Conservation (phyloP, 257 asterid genomes). For the Osmanthus fragrans region DNA sequence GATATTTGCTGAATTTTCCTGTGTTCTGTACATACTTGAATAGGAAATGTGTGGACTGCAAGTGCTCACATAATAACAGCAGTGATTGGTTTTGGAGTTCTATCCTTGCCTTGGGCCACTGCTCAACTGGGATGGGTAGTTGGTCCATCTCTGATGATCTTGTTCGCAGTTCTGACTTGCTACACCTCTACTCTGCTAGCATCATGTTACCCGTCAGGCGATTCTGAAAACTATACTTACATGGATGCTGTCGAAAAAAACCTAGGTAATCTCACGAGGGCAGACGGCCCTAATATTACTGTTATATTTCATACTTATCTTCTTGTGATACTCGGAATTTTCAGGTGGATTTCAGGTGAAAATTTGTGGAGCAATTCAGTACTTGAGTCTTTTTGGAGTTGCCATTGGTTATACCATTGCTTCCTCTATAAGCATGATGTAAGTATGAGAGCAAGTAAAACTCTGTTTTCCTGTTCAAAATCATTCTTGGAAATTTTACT, state of each 20-base stretch:
- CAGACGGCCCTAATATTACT: background rate
- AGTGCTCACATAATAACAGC: conserved; percentile 70
- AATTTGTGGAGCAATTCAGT: too few relatives aligned
- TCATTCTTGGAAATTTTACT: background rate
- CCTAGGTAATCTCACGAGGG: conserved; percentile 27
- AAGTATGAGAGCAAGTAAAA: background rate
- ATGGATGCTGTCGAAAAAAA: conserved; percentile 52
- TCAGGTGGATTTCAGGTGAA: conserved; percentile 58
- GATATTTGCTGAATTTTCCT: background rate
- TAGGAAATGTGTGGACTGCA: conserved; percentile 57
- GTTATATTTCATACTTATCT: too few relatives aligned
- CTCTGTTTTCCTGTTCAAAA: background rate
- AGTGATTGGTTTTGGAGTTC: conserved; percentile 56
- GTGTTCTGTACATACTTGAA: background rate
- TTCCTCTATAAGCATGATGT: conserved; percentile 74
- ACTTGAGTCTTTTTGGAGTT: too few relatives aligned
- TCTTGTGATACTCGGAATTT: conserved; percentile 1
- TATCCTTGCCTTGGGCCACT: conserved; percentile 64
- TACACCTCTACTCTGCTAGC: conserved; percentile 54
- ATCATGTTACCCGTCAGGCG: conserved; percentile 45
- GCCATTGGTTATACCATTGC: conserved; percentile 36
- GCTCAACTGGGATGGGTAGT: conserved; percentile 68
- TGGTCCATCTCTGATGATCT: conserved; percentile 47
- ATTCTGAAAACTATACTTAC: conserved; percentile 53
- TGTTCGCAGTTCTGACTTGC: conserved; percentile 54